Percentiles rank a stretch among this genome's conserved stretches.
Conservation (phyloP, 495 filamentous ascomycete genomes). For the Daldinia concentrica region DNA sequence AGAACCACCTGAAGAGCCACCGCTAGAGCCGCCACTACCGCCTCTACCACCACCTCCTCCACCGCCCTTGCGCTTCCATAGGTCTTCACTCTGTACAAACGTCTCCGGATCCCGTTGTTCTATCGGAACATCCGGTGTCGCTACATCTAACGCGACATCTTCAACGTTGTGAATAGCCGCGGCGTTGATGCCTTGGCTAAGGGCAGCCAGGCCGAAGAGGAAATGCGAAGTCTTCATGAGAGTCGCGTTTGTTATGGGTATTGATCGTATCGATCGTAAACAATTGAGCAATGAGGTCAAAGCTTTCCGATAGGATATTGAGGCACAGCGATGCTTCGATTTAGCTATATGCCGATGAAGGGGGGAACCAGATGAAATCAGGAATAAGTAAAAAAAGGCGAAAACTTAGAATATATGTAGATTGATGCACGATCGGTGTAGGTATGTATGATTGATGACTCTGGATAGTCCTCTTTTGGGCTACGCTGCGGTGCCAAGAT, state of each 20-base stretch:
- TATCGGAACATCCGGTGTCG: constrained; percentile 16
- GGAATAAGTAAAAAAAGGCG: neutral
- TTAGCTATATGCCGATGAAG: neutral
- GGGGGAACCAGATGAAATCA: neutral
- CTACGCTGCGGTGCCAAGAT: neutral
- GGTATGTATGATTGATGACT: neutral
- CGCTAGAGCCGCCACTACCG: constrained; percentile 46
- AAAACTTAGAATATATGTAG: neutral
- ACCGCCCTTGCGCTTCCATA: constrained; percentile 67
- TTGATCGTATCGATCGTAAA: neutral
- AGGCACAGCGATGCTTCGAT: neutral
- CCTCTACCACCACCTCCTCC: constrained; percentile 62
- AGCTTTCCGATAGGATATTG: neutral
- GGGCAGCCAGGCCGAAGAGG: constrained; percentile 35
- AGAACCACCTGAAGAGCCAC: constrained; percentile 33
- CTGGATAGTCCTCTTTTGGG: no score
- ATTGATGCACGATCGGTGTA: neutral
- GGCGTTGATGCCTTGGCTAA: constrained; percentile 32
- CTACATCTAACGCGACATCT: constrained; percentile 34
- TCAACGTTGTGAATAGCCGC: constrained; percentile 26
- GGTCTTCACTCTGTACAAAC: constrained; percentile 45
- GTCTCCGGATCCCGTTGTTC: constrained; percentile 41
- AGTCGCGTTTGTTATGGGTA: constrained; percentile 6
- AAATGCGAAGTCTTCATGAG: constrained; percentile 43
- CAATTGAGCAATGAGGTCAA: constrained; percentile 3